Base-by-base conservation (phyloP, 805 yeast genomes). In the Cyberlindnera euphorbiiphila region DNA sequence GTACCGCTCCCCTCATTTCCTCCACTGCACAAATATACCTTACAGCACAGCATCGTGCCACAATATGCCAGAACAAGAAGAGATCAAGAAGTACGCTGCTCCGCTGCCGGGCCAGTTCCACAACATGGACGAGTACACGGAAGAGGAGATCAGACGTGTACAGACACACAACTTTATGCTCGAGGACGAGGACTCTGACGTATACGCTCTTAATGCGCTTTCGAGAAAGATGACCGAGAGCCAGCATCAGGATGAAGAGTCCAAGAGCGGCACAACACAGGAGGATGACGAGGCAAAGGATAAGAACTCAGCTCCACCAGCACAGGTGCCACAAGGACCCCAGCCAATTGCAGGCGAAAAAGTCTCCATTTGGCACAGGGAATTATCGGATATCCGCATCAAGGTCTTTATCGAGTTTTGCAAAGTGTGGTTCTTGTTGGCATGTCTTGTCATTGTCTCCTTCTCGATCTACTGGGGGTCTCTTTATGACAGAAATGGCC, bases 391-490 rank as follows among this genome's bases (percentile, higher is more conserved):
- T 17, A 18, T 46, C 3, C 46, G 56, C 23, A n/a, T n/a, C 3
- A 37, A 41, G 23, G 46, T 47, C 3, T n/a, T 29, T 3, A 3
- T 33, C 2, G 36, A 28, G 4, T 48, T 45, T 25, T 14, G 42
- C 7, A 46, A 43, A 14, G 33, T 33, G 2, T 51, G 49, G 49
- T 11, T 59, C 0, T 16, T 49, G 4, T 57, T 76, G 57, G 61
- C 63, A 13, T 32, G 53, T 6, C 59, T 61, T 34, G 59, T 72
- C 22, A 48, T 74, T 34, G 49, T 47, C 4, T 37, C 53, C 6
- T 51, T 64, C 34, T 59, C 66, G 6, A 48, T 65, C 7, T 64
- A 62, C 37, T 62, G 68, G 66, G 69, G 69, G 13, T 59, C 68
- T 5, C 41, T 56, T 3, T 63, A 63, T 38, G 39, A 55, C 29